Percentiles rank a stretch among this genome's conserved stretches.
Conservation (phyloP, 2,329 filamentous ascomycete species). For the Talaromyces sp. region DNA sequence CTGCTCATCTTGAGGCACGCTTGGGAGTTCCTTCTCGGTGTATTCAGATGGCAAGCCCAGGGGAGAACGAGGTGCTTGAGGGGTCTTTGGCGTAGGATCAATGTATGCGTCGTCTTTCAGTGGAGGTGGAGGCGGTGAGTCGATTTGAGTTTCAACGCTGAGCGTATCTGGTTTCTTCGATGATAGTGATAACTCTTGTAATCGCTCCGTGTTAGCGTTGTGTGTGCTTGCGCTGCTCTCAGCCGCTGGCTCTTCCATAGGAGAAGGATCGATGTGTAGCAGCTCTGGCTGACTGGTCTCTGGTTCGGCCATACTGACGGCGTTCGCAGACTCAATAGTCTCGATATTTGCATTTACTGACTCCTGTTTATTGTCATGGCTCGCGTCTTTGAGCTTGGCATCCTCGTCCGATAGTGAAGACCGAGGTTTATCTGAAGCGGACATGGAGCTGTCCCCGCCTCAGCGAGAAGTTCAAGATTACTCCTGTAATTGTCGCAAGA, state of each 20-base stretch:
- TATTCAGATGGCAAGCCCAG: conserved; percentile 35
- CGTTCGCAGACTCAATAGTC: background rate
- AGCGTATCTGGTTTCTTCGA: conserved; percentile 22
- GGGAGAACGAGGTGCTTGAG: conserved; percentile 39
- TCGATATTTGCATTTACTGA: background rate
- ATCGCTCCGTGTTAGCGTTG: conserved; percentile 27
- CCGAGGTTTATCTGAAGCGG: conserved; percentile 27
- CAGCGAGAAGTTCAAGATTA: conserved; percentile 18
- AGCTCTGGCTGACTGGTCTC: conserved; percentile 20
- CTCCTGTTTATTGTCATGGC: conserved; percentile 2
- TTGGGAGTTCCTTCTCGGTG: conserved; percentile 40
- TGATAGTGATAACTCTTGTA: conserved; percentile 33
- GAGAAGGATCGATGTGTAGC: conserved; percentile 21
- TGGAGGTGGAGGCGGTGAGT: conserved; percentile 46
- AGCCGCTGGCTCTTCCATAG: conserved; percentile 15
- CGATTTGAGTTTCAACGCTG: conserved; percentile 13
- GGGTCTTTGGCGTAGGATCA: conserved; percentile 48
- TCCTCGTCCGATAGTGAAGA: conserved; percentile 23
- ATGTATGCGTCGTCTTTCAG: conserved; percentile 53
- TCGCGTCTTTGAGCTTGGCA: background rate
- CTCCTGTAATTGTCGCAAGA: conserved; percentile 5
- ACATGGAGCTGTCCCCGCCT: conserved; percentile 30
- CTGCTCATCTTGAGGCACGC: conserved; percentile 33
- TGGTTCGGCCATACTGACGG: conserved; percentile 15
- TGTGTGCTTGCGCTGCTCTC: conserved; percentile 20